Evolutionary conservation across 306 rosid species (phyloP).

Genomic region (Inga oerstediana): DNA sequence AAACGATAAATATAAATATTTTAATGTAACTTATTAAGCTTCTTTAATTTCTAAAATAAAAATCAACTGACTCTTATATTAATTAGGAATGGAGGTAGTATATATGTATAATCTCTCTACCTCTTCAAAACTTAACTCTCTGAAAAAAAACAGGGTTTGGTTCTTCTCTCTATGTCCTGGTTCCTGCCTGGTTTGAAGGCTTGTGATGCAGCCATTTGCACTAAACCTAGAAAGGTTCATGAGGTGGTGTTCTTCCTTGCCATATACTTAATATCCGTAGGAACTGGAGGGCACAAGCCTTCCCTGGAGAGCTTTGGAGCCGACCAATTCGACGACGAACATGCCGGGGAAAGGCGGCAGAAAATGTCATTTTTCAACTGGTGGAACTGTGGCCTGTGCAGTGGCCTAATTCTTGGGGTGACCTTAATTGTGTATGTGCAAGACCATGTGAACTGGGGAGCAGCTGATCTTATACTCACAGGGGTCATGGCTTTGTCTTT

Average conservation of each 20-base stretch:
- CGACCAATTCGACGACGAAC: slow-evolving; percentile 87
- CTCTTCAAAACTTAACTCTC: not conserved
- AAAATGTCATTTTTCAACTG: slow-evolving; percentile 96
- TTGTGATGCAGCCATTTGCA: slow-evolving; percentile 60
- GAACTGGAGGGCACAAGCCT: slow-evolving; percentile 92
- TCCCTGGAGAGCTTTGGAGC: slow-evolving; percentile 94
- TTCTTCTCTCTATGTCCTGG: slow-evolving; percentile 76
- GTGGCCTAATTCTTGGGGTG: slow-evolving; percentile 77
- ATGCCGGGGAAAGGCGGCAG: slow-evolving; percentile 59
- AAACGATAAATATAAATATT: too few species aligned
- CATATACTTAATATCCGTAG: slow-evolving; percentile 75
- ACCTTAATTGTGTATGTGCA: slow-evolving; percentile 90
- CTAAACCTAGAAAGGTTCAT: slow-evolving; percentile 66
- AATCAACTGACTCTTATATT: too few species aligned
- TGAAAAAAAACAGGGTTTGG: slow-evolving; percentile 48
- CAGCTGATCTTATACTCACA: slow-evolving; percentile 65
- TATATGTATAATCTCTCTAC: too few species aligned
- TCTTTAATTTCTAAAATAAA: too few species aligned
- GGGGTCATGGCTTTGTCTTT: slow-evolving; percentile 52
- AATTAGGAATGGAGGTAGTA: too few species aligned
- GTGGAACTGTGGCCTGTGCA: slow-evolving; percentile 89
- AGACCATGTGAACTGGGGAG: slow-evolving; percentile 82
- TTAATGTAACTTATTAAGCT: too few species aligned
- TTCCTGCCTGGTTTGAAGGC: slow-evolving; percentile 65
- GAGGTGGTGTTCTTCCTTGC: slow-evolving; percentile 72